Percentiles rank a stretch among this genome's conserved stretches.
Conservation (phyloP, 75 land plant genomes). For the Cupressus sempervirens region DNA sequence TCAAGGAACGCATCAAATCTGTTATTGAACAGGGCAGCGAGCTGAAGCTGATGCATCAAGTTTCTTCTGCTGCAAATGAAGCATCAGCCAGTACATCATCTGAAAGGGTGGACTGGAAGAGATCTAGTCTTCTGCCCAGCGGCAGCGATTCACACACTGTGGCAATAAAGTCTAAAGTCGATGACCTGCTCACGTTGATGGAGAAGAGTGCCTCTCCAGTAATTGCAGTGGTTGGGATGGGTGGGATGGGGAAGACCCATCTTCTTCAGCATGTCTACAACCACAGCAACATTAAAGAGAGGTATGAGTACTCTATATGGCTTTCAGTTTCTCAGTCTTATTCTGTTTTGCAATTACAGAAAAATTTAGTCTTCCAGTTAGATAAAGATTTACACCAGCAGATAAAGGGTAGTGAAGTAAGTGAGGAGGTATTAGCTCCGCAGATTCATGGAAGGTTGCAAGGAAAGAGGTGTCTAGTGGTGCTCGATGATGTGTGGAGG, state of each 20-base stretch:
- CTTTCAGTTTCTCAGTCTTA: too few relatives aligned
- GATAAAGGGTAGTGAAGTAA: neutral
- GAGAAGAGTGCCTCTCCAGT: neutral
- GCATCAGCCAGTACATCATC: neutral
- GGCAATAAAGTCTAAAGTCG: neutral
- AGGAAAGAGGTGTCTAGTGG: too few relatives aligned
- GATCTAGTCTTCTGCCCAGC: neutral
- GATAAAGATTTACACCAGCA: neutral
- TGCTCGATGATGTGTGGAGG: too few relatives aligned
- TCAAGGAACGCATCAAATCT: neutral
- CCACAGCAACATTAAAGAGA: too few relatives aligned
- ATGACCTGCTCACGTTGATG: neutral
- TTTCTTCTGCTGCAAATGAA: neutral
- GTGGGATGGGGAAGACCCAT: slow-evolving; percentile 22
- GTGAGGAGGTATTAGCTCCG: neutral
- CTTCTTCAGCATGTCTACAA: too few relatives aligned
- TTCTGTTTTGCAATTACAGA: neutral
- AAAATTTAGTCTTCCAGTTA: neutral
- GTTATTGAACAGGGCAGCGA: neutral
- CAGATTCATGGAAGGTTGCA: neutral
- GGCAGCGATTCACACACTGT: neutral
- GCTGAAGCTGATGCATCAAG: neutral
- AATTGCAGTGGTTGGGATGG: slow-evolving; percentile 12
- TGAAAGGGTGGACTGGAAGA: neutral
- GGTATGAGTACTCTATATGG: too few relatives aligned